These are phyloP conservation scores for Murraya paniculata DNA, from an alignment of 345 rosid genomes.

Conservation along the genomic window DNA sequence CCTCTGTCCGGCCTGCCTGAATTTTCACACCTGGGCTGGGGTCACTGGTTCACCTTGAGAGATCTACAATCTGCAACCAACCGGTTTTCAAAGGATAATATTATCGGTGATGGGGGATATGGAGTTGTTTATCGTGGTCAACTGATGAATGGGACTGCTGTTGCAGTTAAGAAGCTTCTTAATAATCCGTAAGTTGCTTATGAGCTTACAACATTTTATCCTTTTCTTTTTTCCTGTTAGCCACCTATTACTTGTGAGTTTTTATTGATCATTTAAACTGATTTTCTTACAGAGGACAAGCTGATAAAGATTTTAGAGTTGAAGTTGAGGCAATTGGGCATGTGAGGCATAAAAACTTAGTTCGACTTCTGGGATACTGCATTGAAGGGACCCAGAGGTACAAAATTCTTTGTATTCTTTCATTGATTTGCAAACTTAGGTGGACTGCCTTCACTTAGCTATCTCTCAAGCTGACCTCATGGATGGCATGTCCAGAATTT, in stretches of 20 bases:
- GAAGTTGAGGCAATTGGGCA: conserved; percentile 98
- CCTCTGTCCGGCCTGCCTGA: conserved; percentile 86
- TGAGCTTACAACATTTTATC: not conserved
- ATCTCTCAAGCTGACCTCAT: not conserved
- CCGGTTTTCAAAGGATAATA: conserved; percentile 72
- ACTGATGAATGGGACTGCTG: conserved; percentile 66
- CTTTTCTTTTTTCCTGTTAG: not conserved
- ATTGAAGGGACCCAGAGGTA: conserved; percentile 98
- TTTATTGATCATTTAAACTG: conserved; percentile 1
- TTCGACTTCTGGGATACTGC: conserved; percentile 93
- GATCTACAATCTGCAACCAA: conserved; percentile 83
- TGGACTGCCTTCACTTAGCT: not conserved
- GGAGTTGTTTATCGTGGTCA: conserved; percentile 89
- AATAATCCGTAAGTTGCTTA: conserved; percentile 75
- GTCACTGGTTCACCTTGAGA: conserved; percentile 96
- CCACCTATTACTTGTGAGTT: not conserved
- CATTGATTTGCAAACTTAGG: not conserved
- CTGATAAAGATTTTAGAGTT: conserved; percentile 93
- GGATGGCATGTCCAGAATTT: not conserved
- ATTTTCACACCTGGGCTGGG: conserved; percentile 92
- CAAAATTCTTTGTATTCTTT: not conserved
- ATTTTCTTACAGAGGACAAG: conserved; percentile 71
- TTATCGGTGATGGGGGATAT: conserved; percentile 96
- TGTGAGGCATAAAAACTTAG: conserved; percentile 93
- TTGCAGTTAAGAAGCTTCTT: conserved; percentile 93